Evolutionary conservation across 371 early-diverging fungal species (phyloP).

Genomic region (Chytridium lagenaria): DNA sequence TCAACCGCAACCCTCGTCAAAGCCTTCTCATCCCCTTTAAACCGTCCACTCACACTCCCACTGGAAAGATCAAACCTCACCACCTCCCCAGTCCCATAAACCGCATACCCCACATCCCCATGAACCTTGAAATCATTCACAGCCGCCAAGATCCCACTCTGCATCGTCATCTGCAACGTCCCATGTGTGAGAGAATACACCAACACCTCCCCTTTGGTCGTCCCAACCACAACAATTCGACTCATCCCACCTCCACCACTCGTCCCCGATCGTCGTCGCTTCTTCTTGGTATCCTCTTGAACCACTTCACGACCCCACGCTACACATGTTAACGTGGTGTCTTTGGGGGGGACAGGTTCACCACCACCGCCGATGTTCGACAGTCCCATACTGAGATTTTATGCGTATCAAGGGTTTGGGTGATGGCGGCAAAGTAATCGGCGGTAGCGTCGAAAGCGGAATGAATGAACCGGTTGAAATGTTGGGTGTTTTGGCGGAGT

Average conservation of each 20-base stretch:
- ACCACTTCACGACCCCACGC: conserved; percentile 60
- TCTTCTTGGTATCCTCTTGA: conserved; percentile 37
- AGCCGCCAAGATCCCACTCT: conserved; percentile 66
- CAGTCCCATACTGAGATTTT: conserved; percentile 75
- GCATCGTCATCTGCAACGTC: conserved; percentile 59
- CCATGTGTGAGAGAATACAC: conserved; percentile 73
- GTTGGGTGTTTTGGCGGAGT: conserved; percentile 1
- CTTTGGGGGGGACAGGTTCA: conserved; percentile 63
- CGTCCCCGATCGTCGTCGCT: conserved; percentile 58
- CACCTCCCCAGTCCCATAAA: conserved; percentile 10
- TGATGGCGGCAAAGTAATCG: conserved; percentile 71
- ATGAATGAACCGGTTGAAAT: conserved; percentile 44
- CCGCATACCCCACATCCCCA: conserved; percentile 2
- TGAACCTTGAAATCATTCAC: conserved; percentile 74
- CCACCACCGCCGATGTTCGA: conserved; percentile 67
- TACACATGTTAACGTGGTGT: conserved; percentile 67
- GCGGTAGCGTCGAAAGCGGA: conserved; percentile 66
- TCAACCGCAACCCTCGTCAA: conserved; percentile 12
- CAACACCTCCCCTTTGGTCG: conserved; percentile 67
- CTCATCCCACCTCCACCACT: neutral
- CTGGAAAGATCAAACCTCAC: neutral
- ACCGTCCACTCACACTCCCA: neutral
- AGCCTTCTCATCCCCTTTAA: conserved; percentile 3
- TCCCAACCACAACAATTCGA: conserved; percentile 66
- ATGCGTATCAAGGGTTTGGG: conserved; percentile 72